phyloP scores from a whole-genome alignment of 129 eudicot species.

The Calendula officinalis region DNA sequence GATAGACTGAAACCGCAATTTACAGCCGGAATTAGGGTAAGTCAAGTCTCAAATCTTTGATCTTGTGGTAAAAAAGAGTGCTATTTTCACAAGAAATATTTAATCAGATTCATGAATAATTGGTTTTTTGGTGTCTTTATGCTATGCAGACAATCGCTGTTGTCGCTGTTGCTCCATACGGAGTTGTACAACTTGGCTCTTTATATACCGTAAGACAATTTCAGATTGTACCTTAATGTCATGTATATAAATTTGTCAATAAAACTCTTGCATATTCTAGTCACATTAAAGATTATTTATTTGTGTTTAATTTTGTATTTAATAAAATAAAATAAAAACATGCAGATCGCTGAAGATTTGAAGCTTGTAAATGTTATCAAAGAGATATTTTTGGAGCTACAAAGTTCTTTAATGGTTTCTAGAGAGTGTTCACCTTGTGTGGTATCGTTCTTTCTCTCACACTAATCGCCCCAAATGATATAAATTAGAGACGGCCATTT shows the following conservation, averaged over 20 bases:
- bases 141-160: constrained; percentile 69
- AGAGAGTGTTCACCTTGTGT: constrained; percentile 44
- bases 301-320: not conserved
- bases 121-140: constrained; percentile 10
- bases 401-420: constrained; percentile 36
- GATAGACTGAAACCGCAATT: constrained; percentile 72
- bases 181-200: constrained; percentile 91
- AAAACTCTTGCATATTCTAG: constrained; percentile 1
- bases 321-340: not conserved
- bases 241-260: not conserved
- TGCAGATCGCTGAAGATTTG: constrained; percentile 66
- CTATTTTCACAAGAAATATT: not conserved
- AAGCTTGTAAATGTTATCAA: constrained; percentile 54
- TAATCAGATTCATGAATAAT: not conserved
- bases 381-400: constrained; percentile 46
- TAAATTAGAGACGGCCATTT: not conserved
- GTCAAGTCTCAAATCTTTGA: constrained; percentile 1
- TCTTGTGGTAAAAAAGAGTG: not conserved
- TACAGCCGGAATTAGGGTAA: constrained; percentile 81
- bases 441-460: constrained; percentile 41
- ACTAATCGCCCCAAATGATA: not conserved
- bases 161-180: constrained; percentile 69
- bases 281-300: not conserved
- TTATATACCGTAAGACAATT: constrained; percentile 50
- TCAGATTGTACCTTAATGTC: not conserved